Evolutionary conservation across 2,329 filamentous ascomycete species (phyloP), one percentile per base, ranked within the genome.

Genomic region (Beauveria asiatica): DNA sequence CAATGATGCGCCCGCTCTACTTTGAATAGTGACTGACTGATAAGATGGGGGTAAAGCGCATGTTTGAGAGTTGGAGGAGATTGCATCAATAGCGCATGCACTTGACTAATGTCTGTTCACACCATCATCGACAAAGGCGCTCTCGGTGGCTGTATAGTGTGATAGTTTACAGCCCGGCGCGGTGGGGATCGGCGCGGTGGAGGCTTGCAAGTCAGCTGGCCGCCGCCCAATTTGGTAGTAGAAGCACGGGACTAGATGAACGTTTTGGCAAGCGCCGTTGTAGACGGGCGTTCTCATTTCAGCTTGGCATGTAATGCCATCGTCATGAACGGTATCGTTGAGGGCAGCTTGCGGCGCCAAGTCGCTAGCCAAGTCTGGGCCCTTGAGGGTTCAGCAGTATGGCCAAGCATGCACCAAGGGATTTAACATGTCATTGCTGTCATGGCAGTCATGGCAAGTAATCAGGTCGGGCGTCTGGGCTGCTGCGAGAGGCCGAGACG

Each of bases 171-270:
- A 57, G 54, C 44, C n/a, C 13, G 11, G 21, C 10, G 23, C 11
- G 25, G 37, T 25, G 39, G 21, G 30, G 54, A 57, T 57, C 54
- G 27, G 17, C 44, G 25, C 16, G 39, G 39, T 19, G 53, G 53
- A 41, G 54, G 54, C 54, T 57, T 21, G 16, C 44, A 48, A 25
- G 44, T 57, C 54, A 57, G 30, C 42, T 57, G 54, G 54, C 21
- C 54, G 33, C 21, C 54, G 33, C 54, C 54, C 54, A 48, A 57
- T 25, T 21, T 57, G 42, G 54, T 30, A 48, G 42, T 10, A 33
- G 53, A 37, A 17, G 42, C 11, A 11, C n/a, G 16, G 27, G 9
- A 52, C 30, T 52, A 37, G 19, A 42, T 21, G n/a, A 37, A 52
- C n/a, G n/a, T n/a, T n/a, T n/a, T 11, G 17, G 11, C 19, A 23